Evolutionary conservation across 78 protist species (phyloP).

Genomic region (Dictyostelium firmibasis): DNA sequence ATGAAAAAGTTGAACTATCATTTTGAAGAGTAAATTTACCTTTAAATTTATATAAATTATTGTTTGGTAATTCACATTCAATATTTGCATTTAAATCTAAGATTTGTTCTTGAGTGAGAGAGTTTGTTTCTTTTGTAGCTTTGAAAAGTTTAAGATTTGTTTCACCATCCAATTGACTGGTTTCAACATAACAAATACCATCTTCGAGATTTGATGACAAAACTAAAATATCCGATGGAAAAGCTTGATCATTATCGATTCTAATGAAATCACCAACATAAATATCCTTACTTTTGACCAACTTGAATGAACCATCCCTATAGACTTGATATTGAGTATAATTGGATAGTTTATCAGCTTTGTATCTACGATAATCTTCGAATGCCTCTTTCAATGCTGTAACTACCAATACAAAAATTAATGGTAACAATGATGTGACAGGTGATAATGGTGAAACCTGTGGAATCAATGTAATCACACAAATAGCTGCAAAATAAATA

Average conservation of each 20-base stretch:
- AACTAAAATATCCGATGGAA: slow-evolving; percentile 73
- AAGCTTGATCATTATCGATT: slow-evolving; percentile 25
- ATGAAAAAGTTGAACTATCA: neutral
- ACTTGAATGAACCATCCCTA: neutral
- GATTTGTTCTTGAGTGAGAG: neutral
- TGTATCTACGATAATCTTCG: slow-evolving; percentile 86
- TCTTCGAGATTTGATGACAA: slow-evolving; percentile 42
- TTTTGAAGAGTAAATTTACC: neutral
- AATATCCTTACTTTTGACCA: neutral
- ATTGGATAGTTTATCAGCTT: slow-evolving; percentile 55
- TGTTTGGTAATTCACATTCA: slow-evolving; percentile 51
- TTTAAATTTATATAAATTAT: slow-evolving; percentile 41
- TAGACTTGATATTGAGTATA: slow-evolving; percentile 5
- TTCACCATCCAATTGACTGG: slow-evolving; percentile 78
- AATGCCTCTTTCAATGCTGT: slow-evolving; percentile 82
- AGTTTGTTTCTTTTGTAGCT: slow-evolving; percentile 27
- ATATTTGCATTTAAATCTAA: neutral
- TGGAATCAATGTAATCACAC: slow-evolving; percentile 76
- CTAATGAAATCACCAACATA: slow-evolving; percentile 69
- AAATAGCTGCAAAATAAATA: slow-evolving; percentile 87
- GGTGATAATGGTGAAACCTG: slow-evolving; percentile 87
- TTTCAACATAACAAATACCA: slow-evolving; percentile 77
- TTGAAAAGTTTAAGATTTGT: slow-evolving; percentile 45
- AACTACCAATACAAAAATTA: slow-evolving; percentile 82
- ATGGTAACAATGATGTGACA: slow-evolving; percentile 84